Percentiles rank a stretch among this genome's conserved stretches.
phyloP scores from a whole-genome alignment of 2,329 filamentous ascomycete species.

The Arthrocladium fulminans region DNA sequence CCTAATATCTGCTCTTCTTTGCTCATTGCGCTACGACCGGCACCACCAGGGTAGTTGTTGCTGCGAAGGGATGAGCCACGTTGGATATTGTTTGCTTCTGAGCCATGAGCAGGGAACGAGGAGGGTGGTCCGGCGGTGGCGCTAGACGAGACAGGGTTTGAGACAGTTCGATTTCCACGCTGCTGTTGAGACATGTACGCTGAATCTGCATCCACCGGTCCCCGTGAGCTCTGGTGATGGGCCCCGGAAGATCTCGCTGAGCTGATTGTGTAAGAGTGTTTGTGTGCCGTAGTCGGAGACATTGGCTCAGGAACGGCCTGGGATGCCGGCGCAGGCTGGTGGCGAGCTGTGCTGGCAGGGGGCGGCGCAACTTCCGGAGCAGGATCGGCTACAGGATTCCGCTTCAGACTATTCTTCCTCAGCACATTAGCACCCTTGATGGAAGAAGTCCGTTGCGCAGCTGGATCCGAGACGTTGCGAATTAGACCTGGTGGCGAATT shows the following conservation, averaged over 20 bases:
- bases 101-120: neutral
- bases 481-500: conserved; percentile 14
- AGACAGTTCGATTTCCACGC: neutral
- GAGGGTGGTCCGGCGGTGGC: neutral
- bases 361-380: neutral
- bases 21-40: conserved; percentile 11
- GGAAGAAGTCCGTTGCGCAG: neutral
- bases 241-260: neutral
- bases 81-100: neutral
- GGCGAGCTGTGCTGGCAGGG: conserved; percentile 6
- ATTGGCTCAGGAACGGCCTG: neutral
- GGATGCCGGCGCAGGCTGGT: neutral
- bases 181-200: neutral
- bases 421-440: conserved; percentile 8
- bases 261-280: conserved; percentile 5
- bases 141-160: neutral
- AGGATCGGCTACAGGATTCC: neutral
- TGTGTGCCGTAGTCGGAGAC: neutral
- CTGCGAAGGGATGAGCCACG: conserved; percentile 1
- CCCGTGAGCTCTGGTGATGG: neutral
- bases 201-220: conserved; percentile 4
- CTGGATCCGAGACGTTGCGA: conserved; percentile 9
- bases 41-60: neutral
- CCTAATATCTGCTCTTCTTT: conserved; percentile 20
- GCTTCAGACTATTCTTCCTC: conserved; percentile 1